Percentiles rank a stretch among this genome's conserved stretches.
phyloP scores from a whole-genome alignment of 2,329 filamentous ascomycete genomes.

The Fusarium anguioides region DNA sequence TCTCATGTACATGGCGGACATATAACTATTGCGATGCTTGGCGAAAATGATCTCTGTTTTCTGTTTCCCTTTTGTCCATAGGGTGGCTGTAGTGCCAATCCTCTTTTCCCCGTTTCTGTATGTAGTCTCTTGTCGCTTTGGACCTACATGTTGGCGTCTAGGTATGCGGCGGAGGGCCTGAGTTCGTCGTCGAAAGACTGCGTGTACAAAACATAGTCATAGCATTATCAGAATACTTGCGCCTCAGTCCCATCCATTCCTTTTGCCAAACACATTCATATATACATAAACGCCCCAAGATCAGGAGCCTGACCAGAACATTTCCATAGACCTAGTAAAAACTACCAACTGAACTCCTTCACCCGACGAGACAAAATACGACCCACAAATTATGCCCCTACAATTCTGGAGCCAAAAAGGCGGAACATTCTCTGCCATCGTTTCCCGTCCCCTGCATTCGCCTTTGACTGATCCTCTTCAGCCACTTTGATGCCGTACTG shows the following conservation, averaged over 20 bases:
- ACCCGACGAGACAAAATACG: not conserved
- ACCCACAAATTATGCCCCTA: constrained; percentile 6
- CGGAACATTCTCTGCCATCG: constrained; percentile 73
- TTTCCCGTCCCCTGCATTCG: constrained; percentile 57
- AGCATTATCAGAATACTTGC: constrained; percentile 13
- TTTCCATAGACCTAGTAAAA: not conserved
- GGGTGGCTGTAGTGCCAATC: constrained; percentile 8
- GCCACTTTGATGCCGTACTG: constrained; percentile 72
- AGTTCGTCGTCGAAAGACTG: constrained; percentile 34
- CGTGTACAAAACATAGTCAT: constrained; percentile 25
- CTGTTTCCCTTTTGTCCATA: constrained; percentile 9
- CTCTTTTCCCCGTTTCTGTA: constrained; percentile 25
- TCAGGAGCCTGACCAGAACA: not conserved
- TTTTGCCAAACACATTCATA: not conserved
- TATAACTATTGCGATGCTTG: constrained; percentile 25
- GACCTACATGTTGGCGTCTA: constrained; percentile 38
- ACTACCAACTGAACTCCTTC: not conserved
- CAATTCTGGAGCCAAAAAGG: constrained; percentile 73
- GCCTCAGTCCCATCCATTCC: constrained; percentile 1
- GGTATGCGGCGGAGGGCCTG: constrained; percentile 35
- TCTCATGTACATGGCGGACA: constrained; percentile 18
- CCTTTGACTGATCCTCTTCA: constrained; percentile 55
- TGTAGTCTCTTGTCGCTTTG: constrained; percentile 26
- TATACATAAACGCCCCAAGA: not conserved
- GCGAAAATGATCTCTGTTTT: constrained; percentile 25